These are phyloP conservation scores for Dittrichia graveolens DNA, from an alignment of 129 eudicot genomes.

Conservation along the genomic window DNA sequence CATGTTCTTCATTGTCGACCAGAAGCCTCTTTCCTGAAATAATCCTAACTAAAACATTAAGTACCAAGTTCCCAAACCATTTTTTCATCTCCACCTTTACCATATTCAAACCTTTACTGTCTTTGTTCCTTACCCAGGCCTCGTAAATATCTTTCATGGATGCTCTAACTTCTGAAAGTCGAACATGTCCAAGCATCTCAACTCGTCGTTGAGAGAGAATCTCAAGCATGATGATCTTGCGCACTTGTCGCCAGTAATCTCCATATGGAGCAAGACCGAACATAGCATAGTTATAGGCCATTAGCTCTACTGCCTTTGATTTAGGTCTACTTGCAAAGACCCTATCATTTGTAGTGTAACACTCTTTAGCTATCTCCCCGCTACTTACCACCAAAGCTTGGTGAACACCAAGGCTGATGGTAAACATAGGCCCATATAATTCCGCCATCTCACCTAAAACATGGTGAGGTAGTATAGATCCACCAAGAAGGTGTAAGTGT, in stretches of 20 bases:
- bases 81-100: conserved; percentile 26
- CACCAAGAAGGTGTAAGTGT: conserved; percentile 35
- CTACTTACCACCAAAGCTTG: conserved; percentile 30
- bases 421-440: conserved; percentile 37
- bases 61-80: conserved; percentile 22
- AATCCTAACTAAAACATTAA: conserved; percentile 8
- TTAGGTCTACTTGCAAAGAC: conserved; percentile 32
- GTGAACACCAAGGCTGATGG: conserved; percentile 36
- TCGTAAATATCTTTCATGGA: conserved; percentile 19
- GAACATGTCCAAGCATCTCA: conserved; percentile 16
- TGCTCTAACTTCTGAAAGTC: conserved; percentile 29
- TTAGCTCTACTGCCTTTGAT: neutral
- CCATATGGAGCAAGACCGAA: conserved; percentile 34
- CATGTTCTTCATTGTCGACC: neutral
- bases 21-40: conserved; percentile 23
- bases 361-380: conserved; percentile 29
- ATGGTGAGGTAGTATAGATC: conserved; percentile 29
- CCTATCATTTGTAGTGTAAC: conserved; percentile 27
- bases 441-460: conserved; percentile 36
- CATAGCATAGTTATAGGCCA: conserved; percentile 41
- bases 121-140: conserved; percentile 18
- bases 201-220: conserved; percentile 20
- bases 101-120: neutral
- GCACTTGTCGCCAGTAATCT: conserved; percentile 35
- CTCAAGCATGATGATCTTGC: conserved; percentile 28